A percentile compares a stretch with the other conserved stretches of the same genome.
phyloP scores from a whole-genome alignment of 192 early-diverging fungal genomes.

The Backusella circina region DNA sequence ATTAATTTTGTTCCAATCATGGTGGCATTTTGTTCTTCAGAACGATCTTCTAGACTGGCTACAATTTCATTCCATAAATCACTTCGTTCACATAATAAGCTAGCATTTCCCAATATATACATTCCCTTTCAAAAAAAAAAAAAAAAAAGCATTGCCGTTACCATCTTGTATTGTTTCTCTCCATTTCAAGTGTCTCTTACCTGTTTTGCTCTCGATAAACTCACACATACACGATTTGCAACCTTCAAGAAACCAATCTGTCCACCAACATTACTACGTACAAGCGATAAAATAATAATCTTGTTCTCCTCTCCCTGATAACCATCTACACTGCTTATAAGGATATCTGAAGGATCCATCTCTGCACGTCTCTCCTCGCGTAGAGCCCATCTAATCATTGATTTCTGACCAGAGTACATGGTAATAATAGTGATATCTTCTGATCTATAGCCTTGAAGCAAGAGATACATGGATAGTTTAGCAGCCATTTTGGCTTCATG shows the following conservation, averaged over 20 bases:
- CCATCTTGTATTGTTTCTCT: neutral
- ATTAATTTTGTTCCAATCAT: slow-evolving; percentile 40
- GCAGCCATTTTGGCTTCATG: slow-evolving; percentile 52
- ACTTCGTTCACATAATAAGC: slow-evolving; percentile 38
- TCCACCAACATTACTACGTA: slow-evolving; percentile 85
- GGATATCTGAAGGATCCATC: slow-evolving; percentile 58
- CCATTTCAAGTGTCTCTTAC: slow-evolving; percentile 12
- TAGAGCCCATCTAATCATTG: slow-evolving; percentile 33
- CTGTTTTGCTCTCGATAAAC: slow-evolving; percentile 53
- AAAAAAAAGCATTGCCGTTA: neutral
- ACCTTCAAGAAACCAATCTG: slow-evolving; percentile 83
- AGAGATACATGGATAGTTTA: slow-evolving; percentile 41
- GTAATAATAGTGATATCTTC: slow-evolving; percentile 53
- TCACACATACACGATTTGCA: slow-evolving; percentile 52
- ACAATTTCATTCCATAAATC: slow-evolving; percentile 48
- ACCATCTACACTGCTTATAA: slow-evolving; percentile 92
- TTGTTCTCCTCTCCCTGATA: slow-evolving; percentile 99
- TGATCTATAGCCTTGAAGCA: slow-evolving; percentile 46
- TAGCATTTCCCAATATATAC: slow-evolving; percentile 54
- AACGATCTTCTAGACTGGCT: slow-evolving; percentile 20
- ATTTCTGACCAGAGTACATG: slow-evolving; percentile 53
- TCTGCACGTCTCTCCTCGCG: slow-evolving; percentile 19
- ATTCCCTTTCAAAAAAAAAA: slow-evolving; percentile 37
- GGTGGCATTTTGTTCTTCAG: neutral
- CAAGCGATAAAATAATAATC: slow-evolving; percentile 93